Evolutionary conservation across 2,329 filamentous ascomycete species (phyloP).

Genomic region (Metarhizium anisopliae): DNA sequence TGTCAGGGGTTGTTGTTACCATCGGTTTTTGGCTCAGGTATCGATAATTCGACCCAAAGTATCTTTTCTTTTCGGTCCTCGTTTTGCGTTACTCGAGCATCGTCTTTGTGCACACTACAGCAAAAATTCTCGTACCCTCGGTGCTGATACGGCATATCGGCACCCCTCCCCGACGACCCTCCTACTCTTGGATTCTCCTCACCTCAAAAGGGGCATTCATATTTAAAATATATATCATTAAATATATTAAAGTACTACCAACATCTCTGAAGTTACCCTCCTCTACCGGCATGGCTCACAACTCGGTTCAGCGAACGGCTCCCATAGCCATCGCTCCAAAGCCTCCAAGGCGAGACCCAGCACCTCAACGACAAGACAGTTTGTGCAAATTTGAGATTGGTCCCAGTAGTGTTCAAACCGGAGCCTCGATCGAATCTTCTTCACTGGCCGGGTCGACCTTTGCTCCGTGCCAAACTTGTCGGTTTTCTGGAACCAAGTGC

Average conservation of each 20-base stretch:
- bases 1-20: constrained; percentile 3
- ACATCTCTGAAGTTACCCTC: constrained; percentile 8
- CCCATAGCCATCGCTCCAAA: constrained; percentile 59
- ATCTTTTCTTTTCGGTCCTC: background rate
- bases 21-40: constrained; percentile 4
- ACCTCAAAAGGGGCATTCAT: background rate
- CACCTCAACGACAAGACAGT: constrained; percentile 37
- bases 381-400: constrained; percentile 38
- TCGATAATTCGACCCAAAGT: background rate
- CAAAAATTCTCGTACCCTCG: background rate
- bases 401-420: constrained; percentile 40
- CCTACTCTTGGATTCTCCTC: background rate
- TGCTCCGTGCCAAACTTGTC: constrained; percentile 64
- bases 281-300: constrained; percentile 38
- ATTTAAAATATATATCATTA: background rate
- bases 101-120: background rate
- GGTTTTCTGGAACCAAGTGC: constrained; percentile 65
- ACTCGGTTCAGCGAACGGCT: constrained; percentile 49
- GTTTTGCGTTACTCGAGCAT: background rate
- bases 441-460: constrained; percentile 30
- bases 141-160: background rate
- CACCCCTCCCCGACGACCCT: background rate
- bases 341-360: constrained; percentile 34
- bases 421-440: constrained; percentile 43
- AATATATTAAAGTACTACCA: background rate